Evolutionary conservation across 345 rosid species (phyloP).

Genomic region (Luvunga scandens): DNA sequence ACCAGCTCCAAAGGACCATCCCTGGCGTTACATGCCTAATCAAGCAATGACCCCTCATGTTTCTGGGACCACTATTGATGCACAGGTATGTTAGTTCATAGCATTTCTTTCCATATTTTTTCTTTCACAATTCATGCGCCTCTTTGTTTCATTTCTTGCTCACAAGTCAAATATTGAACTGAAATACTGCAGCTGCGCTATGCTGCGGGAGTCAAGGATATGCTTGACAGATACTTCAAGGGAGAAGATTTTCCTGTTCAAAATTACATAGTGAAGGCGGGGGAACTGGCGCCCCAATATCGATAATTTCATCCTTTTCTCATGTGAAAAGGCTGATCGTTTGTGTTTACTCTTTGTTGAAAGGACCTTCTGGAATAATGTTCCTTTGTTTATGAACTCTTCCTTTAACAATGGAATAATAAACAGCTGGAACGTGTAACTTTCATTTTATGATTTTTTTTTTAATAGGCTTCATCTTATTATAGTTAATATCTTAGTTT

Average conservation of each 20-base stretch:
- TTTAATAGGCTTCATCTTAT: too few relatives aligned
- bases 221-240: constrained; percentile 86
- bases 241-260: constrained; percentile 82
- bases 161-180: constrained; percentile 9
- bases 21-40: constrained; percentile 99
- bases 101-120: not conserved
- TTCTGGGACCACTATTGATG: constrained; percentile 97
- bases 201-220: constrained; percentile 88
- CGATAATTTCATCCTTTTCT: constrained; percentile 31
- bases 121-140: too few relatives aligned
- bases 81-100: constrained; percentile 44
- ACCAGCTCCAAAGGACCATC: constrained; percentile 96
- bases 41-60: constrained; percentile 99
- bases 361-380: not conserved
- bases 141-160: not conserved
- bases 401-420: not conserved
- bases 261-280: constrained; percentile 85
- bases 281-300: constrained; percentile 82
- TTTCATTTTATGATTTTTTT: not conserved
- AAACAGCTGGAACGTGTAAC: not conserved
- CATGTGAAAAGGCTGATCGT: not conserved
- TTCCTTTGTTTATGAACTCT: not conserved
- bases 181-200: constrained; percentile 60
- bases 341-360: not conserved
- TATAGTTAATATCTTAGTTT: not conserved